Evolutionary conservation across 805 yeast species (phyloP), one percentile per base, ranked within the genome.

Genomic region (Starmerella kuoi): DNA sequence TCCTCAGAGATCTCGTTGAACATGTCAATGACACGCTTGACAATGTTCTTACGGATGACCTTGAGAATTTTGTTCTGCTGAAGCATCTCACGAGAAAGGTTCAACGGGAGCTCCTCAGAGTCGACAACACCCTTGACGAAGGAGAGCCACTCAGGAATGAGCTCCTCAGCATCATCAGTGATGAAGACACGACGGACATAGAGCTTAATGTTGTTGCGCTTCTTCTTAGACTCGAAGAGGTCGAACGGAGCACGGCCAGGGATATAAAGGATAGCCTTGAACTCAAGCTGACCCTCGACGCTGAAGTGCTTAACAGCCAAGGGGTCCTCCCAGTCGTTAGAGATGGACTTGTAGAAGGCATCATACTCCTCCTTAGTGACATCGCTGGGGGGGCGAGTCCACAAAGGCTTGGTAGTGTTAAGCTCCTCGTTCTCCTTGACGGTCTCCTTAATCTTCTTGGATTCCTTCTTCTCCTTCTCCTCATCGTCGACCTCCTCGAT

Each of bases 251-350:
- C 96, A 74, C 98, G 86, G 76, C 82, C 84, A 69, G 99, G 99
- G 70, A 91, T 77, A 63, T 85, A 91, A 60, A 91, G 73, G 62
- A 91, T 91, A 52, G 98, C 97, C 73, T 80, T 87, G 79, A 91
- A 91, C 74, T 91, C 99, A 61, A 91, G 77, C 75, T 91, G 98
- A 76, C 99, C 99, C 74, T 91, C 99, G 62, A 91, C 99, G 40
- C 95, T 84, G 77, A 91, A 91, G 73, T 91, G 99, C 77, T 91
- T 91, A 56, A 91, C 97, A 55, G 96, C 96, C 65, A 91, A 77
- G 70, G 95, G 99, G 66, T 91, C 98, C 74, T 91, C 98, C 98
- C 98, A 91, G 70, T 91, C 99, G 70, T 91, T 91, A 44, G 98
- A 87, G 62, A 91, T 91, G 39, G 97, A 86, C 75, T 91, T 91